Evolutionary conservation across 257 asterid genomes (phyloP).

Genomic region (Plantago elongata): DNA sequence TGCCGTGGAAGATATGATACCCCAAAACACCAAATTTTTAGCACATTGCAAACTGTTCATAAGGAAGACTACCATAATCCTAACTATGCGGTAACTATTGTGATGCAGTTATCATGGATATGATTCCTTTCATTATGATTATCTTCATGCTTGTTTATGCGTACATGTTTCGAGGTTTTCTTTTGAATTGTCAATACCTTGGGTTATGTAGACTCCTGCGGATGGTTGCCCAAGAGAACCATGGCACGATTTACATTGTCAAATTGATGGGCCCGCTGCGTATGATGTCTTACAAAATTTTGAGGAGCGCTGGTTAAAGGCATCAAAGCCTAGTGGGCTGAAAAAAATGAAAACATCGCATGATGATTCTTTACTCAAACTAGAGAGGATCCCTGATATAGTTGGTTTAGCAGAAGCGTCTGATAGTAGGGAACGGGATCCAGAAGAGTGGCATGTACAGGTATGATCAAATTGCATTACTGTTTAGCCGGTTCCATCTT

Average conservation of each 20-base stretch:
- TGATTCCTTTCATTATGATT: background rate
- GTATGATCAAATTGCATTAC: constrained; percentile 26
- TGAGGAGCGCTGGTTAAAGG: constrained; percentile 86
- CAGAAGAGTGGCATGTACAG: constrained; percentile 81
- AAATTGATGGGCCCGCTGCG: constrained; percentile 82
- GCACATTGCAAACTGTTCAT: constrained; percentile 63
- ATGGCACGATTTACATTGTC: constrained; percentile 89
- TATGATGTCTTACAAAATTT: constrained; percentile 75
- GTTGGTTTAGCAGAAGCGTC: constrained; percentile 44
- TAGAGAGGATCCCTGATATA: constrained; percentile 70
- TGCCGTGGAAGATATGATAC: constrained; percentile 93
- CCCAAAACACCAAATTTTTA: constrained; percentile 59
- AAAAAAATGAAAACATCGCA: constrained; percentile 44
- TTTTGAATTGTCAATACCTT: background rate
- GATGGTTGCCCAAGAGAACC: constrained; percentile 86
- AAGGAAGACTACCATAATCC: constrained; percentile 89
- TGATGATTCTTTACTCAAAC: constrained; percentile 71
- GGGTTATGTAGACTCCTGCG: constrained; percentile 49
- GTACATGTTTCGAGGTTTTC: background rate
- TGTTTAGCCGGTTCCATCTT: background rate
- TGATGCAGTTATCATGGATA: constrained; percentile 1
- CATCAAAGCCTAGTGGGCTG: constrained; percentile 56
- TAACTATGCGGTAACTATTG: constrained; percentile 57
- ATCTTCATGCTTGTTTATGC: background rate
- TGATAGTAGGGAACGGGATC: constrained; percentile 38